These are phyloP conservation scores for Tetracentron sinense DNA, from an alignment of 164 flowering plant species.

Conservation along the genomic window DNA sequence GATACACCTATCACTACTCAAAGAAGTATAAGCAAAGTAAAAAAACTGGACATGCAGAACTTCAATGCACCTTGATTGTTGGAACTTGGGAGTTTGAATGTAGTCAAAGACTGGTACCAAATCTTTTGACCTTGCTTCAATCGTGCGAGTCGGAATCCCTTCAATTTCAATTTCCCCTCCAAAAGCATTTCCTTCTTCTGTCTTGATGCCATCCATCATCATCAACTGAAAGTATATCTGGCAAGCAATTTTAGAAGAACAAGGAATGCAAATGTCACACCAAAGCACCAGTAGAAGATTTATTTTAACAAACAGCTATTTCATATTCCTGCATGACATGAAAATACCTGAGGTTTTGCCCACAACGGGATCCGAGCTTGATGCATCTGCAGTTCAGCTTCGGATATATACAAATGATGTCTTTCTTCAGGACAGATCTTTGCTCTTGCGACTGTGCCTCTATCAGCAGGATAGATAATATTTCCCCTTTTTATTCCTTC, in stretches of 20 bases:
- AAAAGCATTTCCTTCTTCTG: constrained; percentile 23
- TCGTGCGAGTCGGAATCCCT: constrained; percentile 40
- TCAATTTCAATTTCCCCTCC: constrained; percentile 68
- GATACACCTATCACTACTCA: no score
- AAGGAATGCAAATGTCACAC: not conserved
- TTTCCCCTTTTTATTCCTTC: constrained; percentile 31
- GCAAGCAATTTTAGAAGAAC: constrained; percentile 13
- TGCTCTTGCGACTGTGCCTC: constrained; percentile 17
- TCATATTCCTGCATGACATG: not conserved
- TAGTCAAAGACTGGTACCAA: constrained; percentile 60
- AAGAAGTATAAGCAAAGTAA: not conserved
- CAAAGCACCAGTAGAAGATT: not conserved
- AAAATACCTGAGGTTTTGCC: constrained; percentile 64
- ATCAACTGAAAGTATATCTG: constrained; percentile 66
- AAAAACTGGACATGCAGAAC: not conserved
- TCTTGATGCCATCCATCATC: constrained; percentile 26
- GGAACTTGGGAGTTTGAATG: constrained; percentile 40
- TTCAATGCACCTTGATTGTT: constrained; percentile 11
- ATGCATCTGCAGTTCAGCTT: constrained; percentile 76
- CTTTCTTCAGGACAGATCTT: constrained; percentile 41
- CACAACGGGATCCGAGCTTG: constrained; percentile 50
- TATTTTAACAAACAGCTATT: not conserved
- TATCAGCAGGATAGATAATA: constrained; percentile 17
- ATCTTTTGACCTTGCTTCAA: constrained; percentile 63
- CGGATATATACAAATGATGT: constrained; percentile 60